Percentiles rank a stretch among this genome's conserved stretches.
phyloP scores from a whole-genome alignment of 768 basidiomycete species.

The Termitomyces sp. region DNA sequence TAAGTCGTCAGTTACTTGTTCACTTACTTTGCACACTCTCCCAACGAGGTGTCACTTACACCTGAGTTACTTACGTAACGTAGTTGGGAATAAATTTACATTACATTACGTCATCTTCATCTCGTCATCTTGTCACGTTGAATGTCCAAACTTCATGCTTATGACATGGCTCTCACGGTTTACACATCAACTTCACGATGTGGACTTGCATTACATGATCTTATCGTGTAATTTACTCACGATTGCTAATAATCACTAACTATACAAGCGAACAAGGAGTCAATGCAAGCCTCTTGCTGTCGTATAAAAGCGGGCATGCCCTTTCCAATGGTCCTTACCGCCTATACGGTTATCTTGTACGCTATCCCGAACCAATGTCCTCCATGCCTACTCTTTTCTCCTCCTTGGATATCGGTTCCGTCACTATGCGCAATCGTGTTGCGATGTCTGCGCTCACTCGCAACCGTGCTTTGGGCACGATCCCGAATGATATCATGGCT shows the following conservation, averaged over 20 bases:
- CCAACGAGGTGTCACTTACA: too few relatives aligned
- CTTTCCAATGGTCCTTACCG: neutral
- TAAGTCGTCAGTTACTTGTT: too few relatives aligned
- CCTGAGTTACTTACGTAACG: too few relatives aligned
- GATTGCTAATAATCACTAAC: neutral
- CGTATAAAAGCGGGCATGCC: neutral
- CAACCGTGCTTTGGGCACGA: constrained; percentile 25
- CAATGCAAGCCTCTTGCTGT: neutral
- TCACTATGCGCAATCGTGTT: constrained; percentile 27
- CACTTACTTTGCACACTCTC: too few relatives aligned
- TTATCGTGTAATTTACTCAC: neutral
- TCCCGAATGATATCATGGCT: constrained; percentile 29
- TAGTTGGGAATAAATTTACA: too few relatives aligned
- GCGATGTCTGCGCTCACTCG: constrained; percentile 32
- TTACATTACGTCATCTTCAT: too few relatives aligned
- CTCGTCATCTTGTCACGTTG: too few relatives aligned
- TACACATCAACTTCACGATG: too few relatives aligned
- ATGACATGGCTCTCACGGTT: too few relatives aligned
- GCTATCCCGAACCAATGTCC: neutral
- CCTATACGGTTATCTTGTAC: neutral
- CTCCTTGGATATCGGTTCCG: constrained; percentile 27
- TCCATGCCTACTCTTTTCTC: constrained; percentile 18
- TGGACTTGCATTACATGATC: too few relatives aligned
- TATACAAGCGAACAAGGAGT: neutral
- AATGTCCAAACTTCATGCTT: too few relatives aligned